Evolutionary conservation across 2,329 filamentous ascomycete species (phyloP), one percentile per base, ranked within the genome.

Genomic region (Aspergillus costaricaensis): DNA sequence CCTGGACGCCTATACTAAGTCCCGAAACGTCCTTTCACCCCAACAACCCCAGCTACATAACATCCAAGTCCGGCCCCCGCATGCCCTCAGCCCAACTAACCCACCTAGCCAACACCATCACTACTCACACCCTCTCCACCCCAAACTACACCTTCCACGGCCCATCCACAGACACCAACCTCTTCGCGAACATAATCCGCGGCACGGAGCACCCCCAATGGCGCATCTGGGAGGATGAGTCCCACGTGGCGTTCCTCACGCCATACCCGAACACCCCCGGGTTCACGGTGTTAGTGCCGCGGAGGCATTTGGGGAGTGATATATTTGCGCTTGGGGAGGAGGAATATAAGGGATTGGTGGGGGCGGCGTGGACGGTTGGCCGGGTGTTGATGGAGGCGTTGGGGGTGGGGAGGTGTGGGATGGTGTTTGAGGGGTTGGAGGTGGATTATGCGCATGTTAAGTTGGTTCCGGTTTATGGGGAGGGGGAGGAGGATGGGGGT

Each of bases 391-490:
- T 30, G 23, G 6, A 25, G 19, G 55, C 55, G 25, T 52, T 58
- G 43, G 38, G 48, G 4, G 14, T 51, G 4, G 25, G n/a, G 32
- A 32, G 38, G 7, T 58, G 55, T 32, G 55, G 55, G 21, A 58
- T 58, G 55, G 48, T 58, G 19, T 58, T 58, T 43, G 55, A 58
- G 55, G 55, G 55, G 30, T 25, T 58, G 17, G 55, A 58, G 48
- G 44, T 58, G 21, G 56, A 58, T 25, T 58, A 58, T 41, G 48
- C 56, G 4, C 56, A 58, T 53, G 56, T 52, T 23, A 58, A 58
- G 56, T 23, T 58, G 8, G 43, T 58, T 32, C 56, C 56, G 1
- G 49, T 58, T 9, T 25, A 32, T 23, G 39, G 49, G 43, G n/a
- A 9, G 9, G 48, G 21, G 12, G 48, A 36, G 6, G 55, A 32